These are phyloP conservation scores for Mrakia gelida DNA, from an alignment of 768 basidiomycete species.

Conservation along the genomic window DNA sequence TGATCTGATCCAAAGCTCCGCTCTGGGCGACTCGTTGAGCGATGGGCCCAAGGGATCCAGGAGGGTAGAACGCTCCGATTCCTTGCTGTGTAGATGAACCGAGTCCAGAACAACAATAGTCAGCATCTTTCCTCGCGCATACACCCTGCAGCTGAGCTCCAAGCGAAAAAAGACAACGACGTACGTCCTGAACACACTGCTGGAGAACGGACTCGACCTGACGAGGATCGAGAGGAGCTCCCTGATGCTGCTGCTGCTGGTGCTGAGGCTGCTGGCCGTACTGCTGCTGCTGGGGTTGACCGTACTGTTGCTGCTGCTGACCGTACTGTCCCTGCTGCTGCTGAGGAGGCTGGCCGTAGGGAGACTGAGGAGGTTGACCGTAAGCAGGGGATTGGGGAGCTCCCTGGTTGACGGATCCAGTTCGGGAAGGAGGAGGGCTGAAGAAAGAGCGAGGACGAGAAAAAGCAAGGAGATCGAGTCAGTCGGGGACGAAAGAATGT, in stretches of 20 bases:
- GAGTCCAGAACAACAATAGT: background rate
- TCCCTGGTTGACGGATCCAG: background rate
- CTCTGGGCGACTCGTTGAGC: slow-evolving; percentile 44
- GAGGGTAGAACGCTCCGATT: slow-evolving; percentile 48
- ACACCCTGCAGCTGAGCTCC: no score
- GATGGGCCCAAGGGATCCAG: slow-evolving; percentile 45
- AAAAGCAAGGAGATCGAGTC: background rate
- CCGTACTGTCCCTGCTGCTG: slow-evolving; percentile 24
- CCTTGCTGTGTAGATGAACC: slow-evolving; percentile 40
- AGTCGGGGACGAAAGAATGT: background rate
- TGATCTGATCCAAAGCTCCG: slow-evolving; percentile 44
- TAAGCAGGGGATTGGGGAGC: slow-evolving; percentile 1
- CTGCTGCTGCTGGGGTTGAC: slow-evolving; percentile 24
- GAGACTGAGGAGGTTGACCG: slow-evolving; percentile 6
- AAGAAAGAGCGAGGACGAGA: background rate
- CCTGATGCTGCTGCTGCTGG: background rate
- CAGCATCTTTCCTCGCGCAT: background rate
- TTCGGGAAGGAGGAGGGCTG: background rate
- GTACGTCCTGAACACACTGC: slow-evolving; percentile 27
- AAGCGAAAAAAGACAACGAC: background rate
- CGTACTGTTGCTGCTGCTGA: slow-evolving; percentile 27
- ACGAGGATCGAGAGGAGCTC: slow-evolving; percentile 4
- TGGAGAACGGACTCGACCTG: slow-evolving; percentile 21
- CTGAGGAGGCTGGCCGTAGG: slow-evolving; percentile 25
- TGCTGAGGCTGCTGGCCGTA: slow-evolving; percentile 30